Evolutionary conservation across 1,139 yeast species (phyloP).

Genomic region (Kurtzmaniella quercitrusa): DNA sequence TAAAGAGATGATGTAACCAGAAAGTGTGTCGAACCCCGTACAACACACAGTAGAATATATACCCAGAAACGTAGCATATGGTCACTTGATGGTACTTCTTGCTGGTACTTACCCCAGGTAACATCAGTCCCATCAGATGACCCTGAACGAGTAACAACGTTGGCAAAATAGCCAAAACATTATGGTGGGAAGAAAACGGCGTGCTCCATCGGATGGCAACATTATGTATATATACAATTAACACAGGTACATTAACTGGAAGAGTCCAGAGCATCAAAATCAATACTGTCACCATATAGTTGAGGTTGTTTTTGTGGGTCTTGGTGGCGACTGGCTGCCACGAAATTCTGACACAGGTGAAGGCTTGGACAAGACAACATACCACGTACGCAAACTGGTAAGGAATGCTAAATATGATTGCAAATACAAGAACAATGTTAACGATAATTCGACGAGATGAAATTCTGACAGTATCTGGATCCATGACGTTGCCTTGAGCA

Average conservation of each 20-base stretch:
- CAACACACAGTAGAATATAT: constrained; percentile 50
- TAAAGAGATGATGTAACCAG: constrained; percentile 67
- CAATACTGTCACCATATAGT: constrained; percentile 52
- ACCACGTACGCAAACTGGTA: constrained; percentile 73
- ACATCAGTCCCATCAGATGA: constrained; percentile 18
- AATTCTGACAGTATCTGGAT: neutral
- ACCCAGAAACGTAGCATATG: constrained; percentile 33
- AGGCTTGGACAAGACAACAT: constrained; percentile 49
- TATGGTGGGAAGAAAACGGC: constrained; percentile 75
- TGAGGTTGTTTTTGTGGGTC: constrained; percentile 22
- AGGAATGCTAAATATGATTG: constrained; percentile 62
- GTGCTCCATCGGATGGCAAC: constrained; percentile 67
- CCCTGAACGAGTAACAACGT: constrained; percentile 48
- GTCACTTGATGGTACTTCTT: constrained; percentile 19
- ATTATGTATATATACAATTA: constrained; percentile 68
- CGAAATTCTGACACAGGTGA: constrained; percentile 35
- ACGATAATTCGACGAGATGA: neutral
- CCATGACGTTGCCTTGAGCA: no score
- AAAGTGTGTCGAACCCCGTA: constrained; percentile 68
- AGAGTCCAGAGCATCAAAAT: constrained; percentile 63
- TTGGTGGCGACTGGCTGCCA: constrained; percentile 1
- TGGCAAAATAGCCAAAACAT: constrained; percentile 63
- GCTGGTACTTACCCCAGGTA: constrained; percentile 17
- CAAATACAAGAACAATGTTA: constrained; percentile 2
- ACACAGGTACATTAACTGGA: constrained; percentile 65